Evolutionary conservation across 2,329 filamentous ascomycete genomes (phyloP), one percentile per base, ranked within the genome.

Genomic region (Aspergillus carbonarius): DNA sequence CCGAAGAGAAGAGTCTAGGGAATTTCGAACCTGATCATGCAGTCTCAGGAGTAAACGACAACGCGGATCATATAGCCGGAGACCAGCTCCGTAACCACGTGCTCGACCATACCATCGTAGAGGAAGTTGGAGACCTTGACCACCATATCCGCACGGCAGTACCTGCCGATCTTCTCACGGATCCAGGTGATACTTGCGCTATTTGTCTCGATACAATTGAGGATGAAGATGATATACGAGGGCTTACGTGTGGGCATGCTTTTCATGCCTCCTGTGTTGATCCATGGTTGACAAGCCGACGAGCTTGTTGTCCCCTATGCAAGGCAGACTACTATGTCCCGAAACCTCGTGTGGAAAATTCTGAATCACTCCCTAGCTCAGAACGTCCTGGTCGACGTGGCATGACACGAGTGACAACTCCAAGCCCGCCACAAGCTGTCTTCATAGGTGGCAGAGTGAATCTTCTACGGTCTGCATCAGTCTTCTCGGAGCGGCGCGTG

Each of bases 261-360:
- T 99, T 98, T 84, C 95, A 99, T 74, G 93, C 92, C 52, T 91
- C 89, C 39, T 99, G 95, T 72, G 86, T 99, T 50, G 95, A 99
- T 68, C 95, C 95, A 10, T 99, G 95, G 95, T 80, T 99, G 63
- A 99, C 95, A 9, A 93, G 90, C 71, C 87, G 95, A 63, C 88
- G 93, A 65, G 95, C 95, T 25, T 98, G 93, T 80, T 99, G 95
- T 74, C 95, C 95, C 5, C 87, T 99, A 6, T 99, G 95, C 82
- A 99, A 99, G 79, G 91, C 93, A 40, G 95, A 99, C 72, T 99
- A 98, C 75, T 98, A 96, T 74, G 88, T 92, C 2, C 93, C 95
- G 0, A 98, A 98, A 77, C 91, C 92, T 52, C 89, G 92, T 15
- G 82, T 90, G 3, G 85, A 87, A 61, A 81, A 77, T 53, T 58